These are phyloP conservation scores for Pseudocercospora fijiensis DNA, from an alignment of 2,329 filamentous ascomycete species.

Conservation along the genomic window DNA sequence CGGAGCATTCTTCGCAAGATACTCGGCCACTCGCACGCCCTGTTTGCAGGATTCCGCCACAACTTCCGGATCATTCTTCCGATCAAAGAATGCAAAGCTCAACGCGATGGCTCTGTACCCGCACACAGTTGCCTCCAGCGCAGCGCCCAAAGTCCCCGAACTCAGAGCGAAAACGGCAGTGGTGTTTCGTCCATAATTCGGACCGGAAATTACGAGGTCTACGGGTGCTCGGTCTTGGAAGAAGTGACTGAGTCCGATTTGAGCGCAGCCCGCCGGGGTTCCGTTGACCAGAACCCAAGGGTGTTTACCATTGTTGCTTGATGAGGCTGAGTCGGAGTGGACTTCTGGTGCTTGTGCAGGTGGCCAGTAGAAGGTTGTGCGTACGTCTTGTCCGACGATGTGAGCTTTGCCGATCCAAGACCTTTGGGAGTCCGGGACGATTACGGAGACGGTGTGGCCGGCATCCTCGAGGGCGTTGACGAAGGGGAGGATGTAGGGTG, in stretches of 20 bases:
- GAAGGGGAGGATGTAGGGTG: slow-evolving; percentile 51
- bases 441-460: slow-evolving; percentile 86
- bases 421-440: slow-evolving; percentile 84
- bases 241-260: slow-evolving; percentile 51
- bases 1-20: slow-evolving; percentile 72
- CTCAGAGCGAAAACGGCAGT: slow-evolving; percentile 52
- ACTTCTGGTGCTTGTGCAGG: slow-evolving; percentile 35
- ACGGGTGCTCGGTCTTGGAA: slow-evolving; percentile 44
- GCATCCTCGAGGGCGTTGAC: slow-evolving; percentile 54
- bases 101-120: slow-evolving; percentile 68
- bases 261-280: slow-evolving; percentile 52
- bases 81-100: slow-evolving; percentile 84
- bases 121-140: slow-evolving; percentile 51
- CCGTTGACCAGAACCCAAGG: slow-evolving; percentile 54
- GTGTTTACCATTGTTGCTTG: slow-evolving; percentile 39
- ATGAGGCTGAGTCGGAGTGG: slow-evolving; percentile 22
- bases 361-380: slow-evolving; percentile 63
- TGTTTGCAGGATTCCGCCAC: slow-evolving; percentile 75
- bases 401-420: slow-evolving; percentile 99
- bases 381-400: slow-evolving; percentile 76
- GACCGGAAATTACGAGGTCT: slow-evolving; percentile 51
- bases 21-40: slow-evolving; percentile 73
- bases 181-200: slow-evolving; percentile 53
- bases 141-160: slow-evolving; percentile 52
- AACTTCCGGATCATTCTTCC: slow-evolving; percentile 77